Percentiles rank a stretch among this genome's conserved stretches.
Conservation (phyloP, 1,284 basidiomycete genomes). For the Xerocomus minutiporus region DNA sequence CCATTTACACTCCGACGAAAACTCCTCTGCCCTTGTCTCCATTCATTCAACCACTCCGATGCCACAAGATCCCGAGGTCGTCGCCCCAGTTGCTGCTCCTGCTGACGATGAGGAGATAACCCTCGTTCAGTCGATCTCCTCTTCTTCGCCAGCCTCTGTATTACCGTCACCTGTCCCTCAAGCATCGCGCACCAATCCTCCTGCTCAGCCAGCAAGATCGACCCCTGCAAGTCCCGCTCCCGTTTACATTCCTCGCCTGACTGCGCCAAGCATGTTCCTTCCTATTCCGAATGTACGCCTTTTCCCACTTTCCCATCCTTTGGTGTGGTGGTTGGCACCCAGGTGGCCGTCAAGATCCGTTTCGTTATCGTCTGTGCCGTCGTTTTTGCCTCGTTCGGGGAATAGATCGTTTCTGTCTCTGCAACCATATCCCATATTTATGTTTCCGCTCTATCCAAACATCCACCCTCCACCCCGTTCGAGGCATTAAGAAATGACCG, state of each 20-base stretch:
- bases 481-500: slow-evolving; percentile 8
- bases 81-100: slow-evolving; percentile 21
- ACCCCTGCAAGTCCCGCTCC: slow-evolving; percentile 26
- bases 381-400: slow-evolving; percentile 9
- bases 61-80: slow-evolving; percentile 16
- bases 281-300: slow-evolving; percentile 76
- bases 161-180: slow-evolving; percentile 19
- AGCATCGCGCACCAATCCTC: background rate
- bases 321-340: slow-evolving; percentile 59
- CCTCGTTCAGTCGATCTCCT: slow-evolving; percentile 28
- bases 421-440: background rate
- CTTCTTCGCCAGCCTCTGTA: slow-evolving; percentile 6
- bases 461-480: background rate
- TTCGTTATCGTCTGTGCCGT: slow-evolving; percentile 34
- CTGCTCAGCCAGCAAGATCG: slow-evolving; percentile 38
- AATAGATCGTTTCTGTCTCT: background rate
- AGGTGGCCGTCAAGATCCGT: slow-evolving; percentile 18
- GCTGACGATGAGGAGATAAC: slow-evolving; percentile 38
- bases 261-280: slow-evolving; percentile 70
- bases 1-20: slow-evolving; percentile 14
- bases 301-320: slow-evolving; percentile 37
- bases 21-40: slow-evolving; percentile 3
- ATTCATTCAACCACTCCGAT: slow-evolving; percentile 7
- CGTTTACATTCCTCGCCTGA: slow-evolving; percentile 54
- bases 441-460: slow-evolving; percentile 2